These are phyloP conservation scores for Epichloe coenophiala DNA, from an alignment of 2,329 filamentous ascomycete species.

Conservation along the genomic window DNA sequence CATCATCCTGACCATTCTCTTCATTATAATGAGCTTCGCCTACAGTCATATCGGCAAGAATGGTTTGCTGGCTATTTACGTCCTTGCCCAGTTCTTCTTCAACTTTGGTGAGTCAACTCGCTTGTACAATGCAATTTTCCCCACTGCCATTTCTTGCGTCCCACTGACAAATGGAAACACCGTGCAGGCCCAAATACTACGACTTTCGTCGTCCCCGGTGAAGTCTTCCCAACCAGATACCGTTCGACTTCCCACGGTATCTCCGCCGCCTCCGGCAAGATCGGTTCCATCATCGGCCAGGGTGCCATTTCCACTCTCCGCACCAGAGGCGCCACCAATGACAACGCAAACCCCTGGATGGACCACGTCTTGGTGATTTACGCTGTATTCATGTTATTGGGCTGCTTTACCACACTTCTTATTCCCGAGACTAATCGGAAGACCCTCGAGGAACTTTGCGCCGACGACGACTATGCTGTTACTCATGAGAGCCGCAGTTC, in stretches of 20 bases:
- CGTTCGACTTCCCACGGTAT: conserved; percentile 44
- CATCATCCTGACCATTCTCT: conserved; percentile 44
- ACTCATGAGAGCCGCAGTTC: not conserved
- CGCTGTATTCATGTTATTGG: conserved; percentile 64
- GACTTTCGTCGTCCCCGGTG: conserved; percentile 43
- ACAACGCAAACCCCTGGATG: conserved; percentile 47
- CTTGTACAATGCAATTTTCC: too few species aligned
- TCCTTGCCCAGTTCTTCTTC: conserved; percentile 44
- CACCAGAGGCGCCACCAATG: conserved; percentile 26
- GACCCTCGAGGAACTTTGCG: conserved; percentile 52
- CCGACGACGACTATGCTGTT: conserved; percentile 20
- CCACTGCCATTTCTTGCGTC: too few species aligned
- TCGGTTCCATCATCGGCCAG: conserved; percentile 43
- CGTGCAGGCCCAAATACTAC: conserved; percentile 36
- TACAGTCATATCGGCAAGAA: conserved; percentile 39
- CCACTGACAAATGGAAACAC: conserved; percentile 1
- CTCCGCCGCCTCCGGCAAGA: conserved; percentile 40
- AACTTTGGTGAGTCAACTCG: conserved; percentile 30
- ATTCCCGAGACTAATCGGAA: conserved; percentile 65
- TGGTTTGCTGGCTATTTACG: conserved; percentile 42
- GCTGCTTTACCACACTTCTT: conserved; percentile 52
- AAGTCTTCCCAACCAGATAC: conserved; percentile 43
- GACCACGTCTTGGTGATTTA: conserved; percentile 65
- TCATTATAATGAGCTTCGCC: conserved; percentile 49
- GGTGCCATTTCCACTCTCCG: conserved; percentile 43